phyloP scores from a whole-genome alignment of 306 rosid species.

The Lablab purpureus region DNA sequence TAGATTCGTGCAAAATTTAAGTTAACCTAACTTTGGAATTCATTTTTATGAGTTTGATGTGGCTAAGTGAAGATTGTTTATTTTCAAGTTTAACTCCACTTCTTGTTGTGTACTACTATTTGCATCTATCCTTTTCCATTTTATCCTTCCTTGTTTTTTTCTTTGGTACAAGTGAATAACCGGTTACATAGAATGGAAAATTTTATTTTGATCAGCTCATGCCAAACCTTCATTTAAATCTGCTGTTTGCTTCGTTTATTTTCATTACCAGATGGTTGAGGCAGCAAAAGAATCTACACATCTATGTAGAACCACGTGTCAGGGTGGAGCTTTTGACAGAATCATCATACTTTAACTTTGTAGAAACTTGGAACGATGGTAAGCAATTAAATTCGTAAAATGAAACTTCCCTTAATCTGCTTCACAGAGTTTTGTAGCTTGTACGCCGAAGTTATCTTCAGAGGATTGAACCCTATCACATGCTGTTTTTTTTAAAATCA shows the following conservation, averaged over 20 bases:
- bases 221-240: conserved; percentile 14
- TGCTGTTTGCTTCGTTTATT: conserved; percentile 21
- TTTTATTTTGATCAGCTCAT: conserved; percentile 25
- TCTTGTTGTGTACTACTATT: conserved; percentile 24
- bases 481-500: conserved; percentile 4
- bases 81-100: conserved; percentile 3
- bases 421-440: conserved; percentile 13
- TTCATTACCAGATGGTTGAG: conserved; percentile 79
- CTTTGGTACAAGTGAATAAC: conserved; percentile 24
- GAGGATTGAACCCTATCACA: conserved; percentile 1
- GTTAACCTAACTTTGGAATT: background rate
- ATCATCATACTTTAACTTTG: conserved; percentile 77
- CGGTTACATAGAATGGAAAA: conserved; percentile 8
- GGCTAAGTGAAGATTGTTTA: conserved; percentile 28
- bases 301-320: conserved; percentile 91
- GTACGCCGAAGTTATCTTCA: conserved; percentile 31
- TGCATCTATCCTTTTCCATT: conserved; percentile 9
- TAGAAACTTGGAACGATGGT: conserved; percentile 92
- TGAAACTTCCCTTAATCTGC: conserved; percentile 15
- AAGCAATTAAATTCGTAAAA: conserved; percentile 48
- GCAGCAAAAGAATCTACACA: conserved; percentile 69
- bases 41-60: conserved; percentile 18
- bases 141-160: conserved; percentile 20
- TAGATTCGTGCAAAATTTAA: background rate
- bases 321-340: conserved; percentile 74